phyloP scores from a whole-genome alignment of 805 yeast genomes.

The Torulaspora franciscae region DNA sequence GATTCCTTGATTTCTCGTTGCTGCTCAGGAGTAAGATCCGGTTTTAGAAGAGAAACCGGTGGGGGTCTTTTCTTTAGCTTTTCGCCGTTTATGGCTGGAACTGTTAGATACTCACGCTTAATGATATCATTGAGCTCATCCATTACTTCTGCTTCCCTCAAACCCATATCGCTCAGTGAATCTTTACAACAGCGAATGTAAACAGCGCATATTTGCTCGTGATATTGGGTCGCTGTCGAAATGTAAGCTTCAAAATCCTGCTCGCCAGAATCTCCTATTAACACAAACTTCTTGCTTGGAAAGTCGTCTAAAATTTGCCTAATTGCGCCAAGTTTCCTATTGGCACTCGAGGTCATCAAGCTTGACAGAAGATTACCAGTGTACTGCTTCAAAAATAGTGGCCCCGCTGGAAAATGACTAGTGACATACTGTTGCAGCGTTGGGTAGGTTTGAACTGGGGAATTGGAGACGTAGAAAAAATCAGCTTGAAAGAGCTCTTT shows the following conservation, averaged over 20 bases:
- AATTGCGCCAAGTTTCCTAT: constrained; percentile 67
- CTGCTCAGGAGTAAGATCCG: constrained; percentile 19
- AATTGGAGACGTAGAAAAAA: constrained; percentile 93
- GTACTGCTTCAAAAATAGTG: constrained; percentile 84
- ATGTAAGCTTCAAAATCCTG: constrained; percentile 89
- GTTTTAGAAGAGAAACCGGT: constrained; percentile 23
- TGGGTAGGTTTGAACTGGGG: constrained; percentile 85
- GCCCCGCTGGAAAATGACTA: constrained; percentile 64
- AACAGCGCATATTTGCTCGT: constrained; percentile 64
- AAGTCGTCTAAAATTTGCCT: constrained; percentile 63
- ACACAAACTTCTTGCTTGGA: constrained; percentile 68
- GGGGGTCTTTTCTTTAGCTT: constrained; percentile 17
- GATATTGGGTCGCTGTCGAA: constrained; percentile 57
- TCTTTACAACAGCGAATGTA: constrained; percentile 73
- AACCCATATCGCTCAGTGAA: constrained; percentile 57
- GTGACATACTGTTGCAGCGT: constrained; percentile 35
- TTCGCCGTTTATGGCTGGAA: background rate
- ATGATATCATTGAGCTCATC: constrained; percentile 31
- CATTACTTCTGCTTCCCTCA: constrained; percentile 26
- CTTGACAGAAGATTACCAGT: constrained; percentile 75
- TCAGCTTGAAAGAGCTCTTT: constrained; percentile 41
- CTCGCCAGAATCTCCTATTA: constrained; percentile 96
- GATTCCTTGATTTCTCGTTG: constrained; percentile 11
- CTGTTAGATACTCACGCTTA: constrained; percentile 23
- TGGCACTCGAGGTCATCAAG: constrained; percentile 80